Evolutionary conservation across 2,329 filamentous ascomycete genomes (phyloP).

Genomic region (Orbilia javanica): DNA sequence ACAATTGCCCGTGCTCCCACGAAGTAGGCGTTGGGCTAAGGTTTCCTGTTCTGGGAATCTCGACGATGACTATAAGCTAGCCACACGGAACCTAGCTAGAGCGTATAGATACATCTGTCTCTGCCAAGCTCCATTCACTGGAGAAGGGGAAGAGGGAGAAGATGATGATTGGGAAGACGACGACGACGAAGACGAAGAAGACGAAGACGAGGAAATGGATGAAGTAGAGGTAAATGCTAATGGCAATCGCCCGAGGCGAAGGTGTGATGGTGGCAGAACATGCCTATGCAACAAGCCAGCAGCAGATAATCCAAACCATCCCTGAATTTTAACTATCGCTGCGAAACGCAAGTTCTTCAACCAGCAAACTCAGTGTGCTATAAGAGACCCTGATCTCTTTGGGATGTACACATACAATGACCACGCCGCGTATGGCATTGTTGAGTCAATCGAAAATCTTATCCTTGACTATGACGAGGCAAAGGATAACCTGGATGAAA

Average conservation of each 20-base stretch:
- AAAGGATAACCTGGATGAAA: conserved; percentile 64
- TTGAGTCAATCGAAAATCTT: conserved; percentile 67
- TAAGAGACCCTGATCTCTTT: conserved; percentile 66
- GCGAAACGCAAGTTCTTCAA: conserved; percentile 62
- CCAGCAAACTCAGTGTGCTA: conserved; percentile 57
- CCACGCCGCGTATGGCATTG: conserved; percentile 65
- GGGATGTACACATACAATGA: conserved; percentile 67
- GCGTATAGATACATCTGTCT: conserved; percentile 63
- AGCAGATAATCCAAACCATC: conserved; percentile 63
- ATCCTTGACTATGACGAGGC: conserved; percentile 66
- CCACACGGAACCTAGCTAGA: conserved; percentile 61
- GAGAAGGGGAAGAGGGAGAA: conserved; percentile 37
- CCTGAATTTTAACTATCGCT: conserved; percentile 63
- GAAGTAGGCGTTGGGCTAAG: conserved; percentile 63
- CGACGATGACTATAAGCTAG: conserved; percentile 62
- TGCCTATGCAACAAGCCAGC: conserved; percentile 64
- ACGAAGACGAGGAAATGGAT: conserved; percentile 41
- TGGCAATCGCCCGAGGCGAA: conserved; percentile 27
- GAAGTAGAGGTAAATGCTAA: conserved; percentile 50
- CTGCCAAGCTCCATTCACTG: conserved; percentile 60
- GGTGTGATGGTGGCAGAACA: conserved; percentile 61
- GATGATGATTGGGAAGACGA: conserved; percentile 46
- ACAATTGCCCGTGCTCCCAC: conserved; percentile 16
- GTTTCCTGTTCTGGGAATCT: conserved; percentile 65
- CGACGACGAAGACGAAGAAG: conserved; percentile 49